Evolutionary conservation across 1,284 basidiomycete genomes (phyloP), one percentile per base, ranked within the genome.

Genomic region (Vanrija humicola): DNA sequence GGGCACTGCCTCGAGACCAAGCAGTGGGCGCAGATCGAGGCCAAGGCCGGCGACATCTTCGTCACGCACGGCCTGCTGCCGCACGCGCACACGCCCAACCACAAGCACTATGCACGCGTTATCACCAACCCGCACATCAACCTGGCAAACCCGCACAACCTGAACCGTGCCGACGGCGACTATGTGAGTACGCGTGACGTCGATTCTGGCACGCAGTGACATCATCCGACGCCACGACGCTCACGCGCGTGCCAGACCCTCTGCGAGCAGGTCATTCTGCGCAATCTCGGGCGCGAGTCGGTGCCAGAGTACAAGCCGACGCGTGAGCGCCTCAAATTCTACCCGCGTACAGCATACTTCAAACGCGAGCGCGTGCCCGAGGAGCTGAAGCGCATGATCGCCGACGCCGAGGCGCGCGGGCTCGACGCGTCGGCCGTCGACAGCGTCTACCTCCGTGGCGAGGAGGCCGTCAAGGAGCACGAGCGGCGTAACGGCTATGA

Each of bases 81-180:
- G 2, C 68, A 70, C 54, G 47, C 56, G 1, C 56, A 58, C 46
- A 52, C 61, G 7, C 63, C 60, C 9, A 70, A 70, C 50, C 63
- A 67, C 52, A 63, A 64, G 14, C 62, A 63, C 46, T 67, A 64
- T 51, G 55, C 65, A 16, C 57, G 68, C 26, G 63, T 70, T 23
- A 70, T 70, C 56, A 64, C 63, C 15, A 70, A 70, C 49, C 68
- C 68, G 14, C 68, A 70, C 42, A 57, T 68, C 19, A 68, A 66
- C 55, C 52, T 68, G 14, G 26, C 12, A 12, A 63, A 66, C 45
- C 65, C 65, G 8, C 66, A 55, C 58, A 65, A 70, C 54, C 49
- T 70, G 19, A 67, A 68, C 56, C 61, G 68, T 0, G 18, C 43
- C 1, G 68, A 70, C 43, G 63, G 64, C 9, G 60, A 66, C 51